Evolutionary conservation across 139 green algal genomes (phyloP).

Genomic region (Micractinium sp.): DNA sequence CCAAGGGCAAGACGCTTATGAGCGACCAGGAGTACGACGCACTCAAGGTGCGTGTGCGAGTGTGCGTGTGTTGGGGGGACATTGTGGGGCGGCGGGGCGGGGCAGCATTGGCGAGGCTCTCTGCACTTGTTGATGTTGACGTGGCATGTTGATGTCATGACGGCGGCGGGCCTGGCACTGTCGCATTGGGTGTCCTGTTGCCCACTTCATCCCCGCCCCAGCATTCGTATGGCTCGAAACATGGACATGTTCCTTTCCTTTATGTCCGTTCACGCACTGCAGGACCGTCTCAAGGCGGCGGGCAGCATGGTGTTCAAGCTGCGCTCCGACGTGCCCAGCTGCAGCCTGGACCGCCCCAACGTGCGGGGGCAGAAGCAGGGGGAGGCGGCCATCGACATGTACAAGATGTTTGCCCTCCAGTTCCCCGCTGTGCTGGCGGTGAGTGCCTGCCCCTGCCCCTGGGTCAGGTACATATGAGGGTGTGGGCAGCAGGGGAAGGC

Average conservation of each 20-base stretch:
- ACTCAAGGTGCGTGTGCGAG: conserved; percentile 46
- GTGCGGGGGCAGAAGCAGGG: conserved; percentile 38
- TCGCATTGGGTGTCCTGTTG: no score
- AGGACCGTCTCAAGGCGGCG: not conserved
- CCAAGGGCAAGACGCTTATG: conserved; percentile 77
- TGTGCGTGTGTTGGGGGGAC: no score
- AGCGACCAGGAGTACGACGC: conserved; percentile 85
- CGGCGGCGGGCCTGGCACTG: no score
- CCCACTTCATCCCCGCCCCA: no score
- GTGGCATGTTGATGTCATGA: no score
- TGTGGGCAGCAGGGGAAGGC: conserved; percentile 34
- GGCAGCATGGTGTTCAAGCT: not conserved
- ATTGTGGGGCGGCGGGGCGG: no score
- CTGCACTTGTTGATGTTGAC: no score
- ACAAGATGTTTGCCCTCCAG: conserved; percentile 86
- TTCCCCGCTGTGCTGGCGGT: conserved; percentile 71
- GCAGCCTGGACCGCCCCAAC: conserved; percentile 16
- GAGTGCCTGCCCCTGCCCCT: not conserved
- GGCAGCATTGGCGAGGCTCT: no score
- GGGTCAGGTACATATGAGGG: not conserved
- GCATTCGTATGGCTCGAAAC: no score
- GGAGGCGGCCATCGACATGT: conserved; percentile 73
- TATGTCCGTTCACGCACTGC: not conserved
- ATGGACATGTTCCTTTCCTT: not conserved
- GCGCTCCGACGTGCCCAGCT: conserved; percentile 1